Evolutionary conservation across 805 yeast genomes (phyloP).

Genomic region (Ogataea saltuana): DNA sequence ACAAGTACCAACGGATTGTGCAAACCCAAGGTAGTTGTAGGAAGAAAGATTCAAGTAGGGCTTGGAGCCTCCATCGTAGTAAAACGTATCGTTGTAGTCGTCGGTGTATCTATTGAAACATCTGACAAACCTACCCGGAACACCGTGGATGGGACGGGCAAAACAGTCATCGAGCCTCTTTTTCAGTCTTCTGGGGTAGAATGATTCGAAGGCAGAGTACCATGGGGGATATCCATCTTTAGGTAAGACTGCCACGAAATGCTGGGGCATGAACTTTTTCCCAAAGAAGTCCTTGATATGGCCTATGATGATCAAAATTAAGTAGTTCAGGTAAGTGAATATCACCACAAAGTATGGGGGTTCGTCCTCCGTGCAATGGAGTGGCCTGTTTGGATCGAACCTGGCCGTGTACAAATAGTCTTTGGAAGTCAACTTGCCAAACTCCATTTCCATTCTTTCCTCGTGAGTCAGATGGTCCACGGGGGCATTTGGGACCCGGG

Average conservation of each 20-base stretch:
- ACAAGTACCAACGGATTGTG: constrained; percentile 90
- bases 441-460: constrained; percentile 62
- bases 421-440: constrained; percentile 66
- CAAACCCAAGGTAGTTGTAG: constrained; percentile 95
- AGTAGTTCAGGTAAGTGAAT: constrained; percentile 81
- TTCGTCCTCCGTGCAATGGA: constrained; percentile 70
- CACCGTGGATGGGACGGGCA: constrained; percentile 95
- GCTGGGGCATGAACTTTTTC: constrained; percentile 64
- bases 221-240: constrained; percentile 94
- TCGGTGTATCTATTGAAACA: constrained; percentile 77
- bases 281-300: constrained; percentile 90
- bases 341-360: constrained; percentile 82
- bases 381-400: constrained; percentile 56
- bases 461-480: constrained; percentile 28
- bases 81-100: constrained; percentile 62
- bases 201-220: constrained; percentile 90
- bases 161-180: constrained; percentile 91
- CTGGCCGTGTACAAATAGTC: constrained; percentile 64
- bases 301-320: constrained; percentile 83
- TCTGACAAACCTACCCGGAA: constrained; percentile 88
- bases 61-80: constrained; percentile 72
- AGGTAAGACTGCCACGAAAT: constrained; percentile 66
- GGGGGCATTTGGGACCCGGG: constrained; percentile 37
- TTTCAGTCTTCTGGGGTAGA: constrained; percentile 90
- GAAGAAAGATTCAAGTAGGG: constrained; percentile 85